phyloP scores from a whole-genome alignment of 352 stramenopile species.

The Elongisporangium prolatum region DNA sequence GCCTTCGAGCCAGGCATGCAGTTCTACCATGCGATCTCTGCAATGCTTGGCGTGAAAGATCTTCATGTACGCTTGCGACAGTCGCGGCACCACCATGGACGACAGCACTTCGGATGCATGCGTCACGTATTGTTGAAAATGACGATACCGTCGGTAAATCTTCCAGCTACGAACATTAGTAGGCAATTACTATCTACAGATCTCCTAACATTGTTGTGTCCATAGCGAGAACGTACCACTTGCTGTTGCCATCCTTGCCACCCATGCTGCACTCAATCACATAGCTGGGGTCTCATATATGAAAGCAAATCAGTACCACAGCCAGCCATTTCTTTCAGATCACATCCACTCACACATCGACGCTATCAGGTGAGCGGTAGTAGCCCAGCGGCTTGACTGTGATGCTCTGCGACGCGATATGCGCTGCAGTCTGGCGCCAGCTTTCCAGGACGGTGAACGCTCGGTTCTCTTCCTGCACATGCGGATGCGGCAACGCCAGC shows the following conservation, averaged over 20 bases:
- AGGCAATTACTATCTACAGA: too few species aligned
- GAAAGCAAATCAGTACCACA: background rate
- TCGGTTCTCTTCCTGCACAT: constrained; percentile 56
- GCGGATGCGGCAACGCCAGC: constrained; percentile 55
- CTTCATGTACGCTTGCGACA: constrained; percentile 79
- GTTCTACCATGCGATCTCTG: constrained; percentile 70
- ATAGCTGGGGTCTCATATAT: constrained; percentile 31
- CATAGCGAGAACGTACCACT: constrained; percentile 24
- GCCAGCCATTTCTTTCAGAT: background rate
- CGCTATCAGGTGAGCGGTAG: constrained; percentile 71
- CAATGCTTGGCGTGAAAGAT: constrained; percentile 77
- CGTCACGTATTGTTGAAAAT: constrained; percentile 76
- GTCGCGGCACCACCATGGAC: constrained; percentile 46
- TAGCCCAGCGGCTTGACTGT: constrained; percentile 62
- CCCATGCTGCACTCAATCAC: constrained; percentile 71
- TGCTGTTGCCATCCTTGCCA: constrained; percentile 22
- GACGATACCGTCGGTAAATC: constrained; percentile 80
- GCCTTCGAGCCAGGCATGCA: constrained; percentile 58
- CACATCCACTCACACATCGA: constrained; percentile 61
- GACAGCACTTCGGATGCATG: constrained; percentile 52
- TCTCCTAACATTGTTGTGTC: background rate
- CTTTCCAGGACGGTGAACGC: constrained; percentile 59
- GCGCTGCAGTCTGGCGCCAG: constrained; percentile 49
- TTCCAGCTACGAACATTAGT: constrained; percentile 68
- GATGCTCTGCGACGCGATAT: constrained; percentile 45